phyloP scores from a whole-genome alignment of 1,139 yeast genomes.

The Pichia sp. region DNA sequence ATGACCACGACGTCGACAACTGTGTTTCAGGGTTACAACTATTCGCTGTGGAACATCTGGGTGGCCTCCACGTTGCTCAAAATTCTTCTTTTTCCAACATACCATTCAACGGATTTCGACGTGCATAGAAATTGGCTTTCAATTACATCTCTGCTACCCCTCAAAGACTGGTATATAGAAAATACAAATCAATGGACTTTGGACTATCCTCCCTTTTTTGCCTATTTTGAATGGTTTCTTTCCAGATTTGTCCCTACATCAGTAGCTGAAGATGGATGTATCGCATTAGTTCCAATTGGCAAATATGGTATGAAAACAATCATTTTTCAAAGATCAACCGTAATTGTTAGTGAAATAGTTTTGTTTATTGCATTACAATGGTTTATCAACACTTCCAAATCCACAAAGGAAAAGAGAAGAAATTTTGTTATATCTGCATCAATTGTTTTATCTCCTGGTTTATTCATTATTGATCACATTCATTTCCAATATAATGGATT shows the following conservation, averaged over 20 bases:
- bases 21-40: constrained; percentile 26
- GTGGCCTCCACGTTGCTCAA: constrained; percentile 56
- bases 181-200: constrained; percentile 89
- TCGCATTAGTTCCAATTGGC: constrained; percentile 61
- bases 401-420: constrained; percentile 36
- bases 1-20: neutral
- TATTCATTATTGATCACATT: constrained; percentile 81
- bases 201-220: constrained; percentile 97
- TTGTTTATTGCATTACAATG: constrained; percentile 67
- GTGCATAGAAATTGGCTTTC: constrained; percentile 98
- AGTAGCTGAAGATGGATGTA: constrained; percentile 70
- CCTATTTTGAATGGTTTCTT: constrained; percentile 82
- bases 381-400: constrained; percentile 50
- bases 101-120: constrained; percentile 90
- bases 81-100: constrained; percentile 41
- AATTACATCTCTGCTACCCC: constrained; percentile 72
- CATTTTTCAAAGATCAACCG: constrained; percentile 76
- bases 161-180: constrained; percentile 78
- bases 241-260: constrained; percentile 62
- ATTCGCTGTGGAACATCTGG: constrained; percentile 58
- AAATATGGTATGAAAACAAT: constrained; percentile 71
- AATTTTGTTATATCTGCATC: constrained; percentile 79
- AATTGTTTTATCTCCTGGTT: constrained; percentile 81
- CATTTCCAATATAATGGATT: constrained; percentile 95
- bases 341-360: constrained; percentile 67